phyloP scores from a whole-genome alignment of 2,329 filamentous ascomycete genomes.

The Zelopaecilomyces penicillatus region DNA sequence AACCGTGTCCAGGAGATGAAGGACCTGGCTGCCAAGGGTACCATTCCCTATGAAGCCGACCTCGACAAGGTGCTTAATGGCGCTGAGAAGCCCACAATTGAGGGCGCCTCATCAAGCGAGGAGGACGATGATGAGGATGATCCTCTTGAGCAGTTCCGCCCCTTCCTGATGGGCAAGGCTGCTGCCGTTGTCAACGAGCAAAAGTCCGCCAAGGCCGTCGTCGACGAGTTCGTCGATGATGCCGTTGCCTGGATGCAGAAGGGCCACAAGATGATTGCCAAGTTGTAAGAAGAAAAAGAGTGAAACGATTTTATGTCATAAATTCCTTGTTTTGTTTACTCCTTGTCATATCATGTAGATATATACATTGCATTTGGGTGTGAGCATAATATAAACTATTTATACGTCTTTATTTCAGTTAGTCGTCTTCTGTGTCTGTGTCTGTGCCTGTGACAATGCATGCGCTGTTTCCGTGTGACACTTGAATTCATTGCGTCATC shows the following conservation, averaged over 20 bases:
- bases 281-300: slow-evolving; percentile 46
- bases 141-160: slow-evolving; percentile 81
- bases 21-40: slow-evolving; percentile 78
- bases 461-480: too few relatives aligned
- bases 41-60: slow-evolving; percentile 90
- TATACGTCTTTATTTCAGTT: too few relatives aligned
- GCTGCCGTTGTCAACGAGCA: slow-evolving; percentile 89
- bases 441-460: too few relatives aligned
- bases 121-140: slow-evolving; percentile 71
- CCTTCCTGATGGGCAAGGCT: slow-evolving; percentile 94
- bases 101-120: slow-evolving; percentile 53
- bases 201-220: slow-evolving; percentile 82
- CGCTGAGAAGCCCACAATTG: slow-evolving; percentile 50
- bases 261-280: slow-evolving; percentile 60
- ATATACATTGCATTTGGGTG: too few relatives aligned
- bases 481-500: too few relatives aligned
- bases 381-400: too few relatives aligned
- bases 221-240: slow-evolving; percentile 87
- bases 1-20: slow-evolving; percentile 88
- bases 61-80: slow-evolving; percentile 68
- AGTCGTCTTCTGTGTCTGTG: too few relatives aligned
- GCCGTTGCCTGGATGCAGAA: slow-evolving; percentile 63
- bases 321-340: too few relatives aligned
- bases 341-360: too few relatives aligned
- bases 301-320: neutral